Base-by-base conservation (phyloP, 2,329 filamentous ascomycete genomes). In the Xylariaceae sp. region DNA sequence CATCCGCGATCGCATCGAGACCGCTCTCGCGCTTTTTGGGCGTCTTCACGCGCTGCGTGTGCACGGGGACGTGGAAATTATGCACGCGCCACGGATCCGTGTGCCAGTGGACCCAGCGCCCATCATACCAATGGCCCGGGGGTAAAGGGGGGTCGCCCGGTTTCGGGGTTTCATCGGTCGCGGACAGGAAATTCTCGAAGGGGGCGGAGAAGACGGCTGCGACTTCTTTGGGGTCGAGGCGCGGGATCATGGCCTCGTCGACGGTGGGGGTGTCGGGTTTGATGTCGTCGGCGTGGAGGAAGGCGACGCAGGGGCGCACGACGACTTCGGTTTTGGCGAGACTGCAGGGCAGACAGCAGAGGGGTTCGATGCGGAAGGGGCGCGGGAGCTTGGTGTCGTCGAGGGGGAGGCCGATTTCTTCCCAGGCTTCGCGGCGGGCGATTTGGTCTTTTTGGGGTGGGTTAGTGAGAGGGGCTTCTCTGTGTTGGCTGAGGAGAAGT, bases 161-260 rank as follows among this genome's bases (percentile, higher is more conserved):
- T 9, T 70, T 69, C 1, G 73, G 73, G 2, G 78, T 73, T 63
- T 89, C 80, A 72, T 90, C 88, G 54, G 75, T 73, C 37, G 77
- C 73, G 51, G 77, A 79, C 56, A 97, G 76, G 72, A 97, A 97
- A 72, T 92, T 89, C 72, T 88, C 85, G 67, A 97, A 91, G 0
- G 90, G 89, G 4, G 89, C 92, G 4, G 90, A 93, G 76, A 97
- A 97, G 39, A 97, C 91, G 50, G 92, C 92, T 1, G 92, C 92
- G 1, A 97, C 93, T 75, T 97, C 93, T 65, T 89, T 88, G 1
- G 92, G 89, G 74, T 97, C 90, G 9, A 97, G 80, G 45, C 85
- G 82, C 0, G 93, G 92, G 61, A 90, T 90, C 74, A 92, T 82
- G 62, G 80, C 83, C 66, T 88, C 85, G 70, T 89, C 89, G 2